Percentiles rank a stretch among this genome's conserved stretches.
Conservation (phyloP, 148 eudicot genomes). For the Silene latifolia region DNA sequence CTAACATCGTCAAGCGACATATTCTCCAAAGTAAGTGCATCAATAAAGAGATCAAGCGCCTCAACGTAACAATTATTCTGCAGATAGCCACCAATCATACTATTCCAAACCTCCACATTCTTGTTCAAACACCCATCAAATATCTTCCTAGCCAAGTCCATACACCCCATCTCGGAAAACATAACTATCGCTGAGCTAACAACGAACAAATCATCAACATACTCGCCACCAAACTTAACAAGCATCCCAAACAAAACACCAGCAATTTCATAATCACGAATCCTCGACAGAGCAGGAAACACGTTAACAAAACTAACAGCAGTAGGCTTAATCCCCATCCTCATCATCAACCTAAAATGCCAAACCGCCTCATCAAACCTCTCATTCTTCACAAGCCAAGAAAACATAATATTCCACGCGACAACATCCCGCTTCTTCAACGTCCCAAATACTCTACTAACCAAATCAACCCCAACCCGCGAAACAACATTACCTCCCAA, state of each 20-base stretch:
- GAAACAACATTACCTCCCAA: conserved; percentile 19
- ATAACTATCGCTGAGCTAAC: conserved; percentile 76
- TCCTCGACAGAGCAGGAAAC: conserved; percentile 58
- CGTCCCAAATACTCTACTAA: conserved; percentile 50
- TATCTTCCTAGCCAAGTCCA: conserved; percentile 51
- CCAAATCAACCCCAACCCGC: conserved; percentile 36
- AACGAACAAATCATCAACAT: conserved; percentile 50
- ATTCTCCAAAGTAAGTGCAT: conserved; percentile 46
- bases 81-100: conserved; percentile 85
- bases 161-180: conserved; percentile 68
- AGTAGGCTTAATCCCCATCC: conserved; percentile 50
- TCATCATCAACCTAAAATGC: conserved; percentile 71
- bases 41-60: conserved; percentile 58
- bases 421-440: conserved; percentile 68
- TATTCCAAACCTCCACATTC: conserved; percentile 91
- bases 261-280: conserved; percentile 37
- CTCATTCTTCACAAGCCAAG: conserved; percentile 62
- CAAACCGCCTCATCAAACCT: conserved; percentile 48
- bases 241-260: conserved; percentile 65
- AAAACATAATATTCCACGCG: conserved; percentile 67
- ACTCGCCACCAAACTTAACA: conserved; percentile 54
- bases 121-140: conserved; percentile 59
- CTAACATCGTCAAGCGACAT: conserved; percentile 54
- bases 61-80: conserved; percentile 51
- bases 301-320: conserved; percentile 81